Conservation (phyloP, 805 yeast genomes). For the Scheffersomyces amazonensis region DNA sequence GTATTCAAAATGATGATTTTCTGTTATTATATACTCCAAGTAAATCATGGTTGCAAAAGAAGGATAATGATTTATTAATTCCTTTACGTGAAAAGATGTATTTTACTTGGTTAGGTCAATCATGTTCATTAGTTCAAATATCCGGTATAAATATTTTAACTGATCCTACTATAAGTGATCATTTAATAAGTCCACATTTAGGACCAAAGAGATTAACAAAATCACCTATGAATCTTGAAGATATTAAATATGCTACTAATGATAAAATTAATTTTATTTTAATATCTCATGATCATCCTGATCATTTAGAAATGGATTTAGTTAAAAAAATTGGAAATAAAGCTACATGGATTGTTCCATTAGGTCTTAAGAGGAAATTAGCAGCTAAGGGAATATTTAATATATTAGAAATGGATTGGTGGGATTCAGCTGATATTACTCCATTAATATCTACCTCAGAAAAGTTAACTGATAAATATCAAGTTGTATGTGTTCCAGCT, state of each 20-base stretch:
- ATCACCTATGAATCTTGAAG: conserved; percentile 64
- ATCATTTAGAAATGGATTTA: conserved; percentile 74
- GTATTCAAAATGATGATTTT: conserved; percentile 18
- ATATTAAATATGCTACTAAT: conserved; percentile 50
- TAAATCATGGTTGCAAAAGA: neutral
- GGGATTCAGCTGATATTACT: conserved; percentile 54
- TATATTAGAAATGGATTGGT: conserved; percentile 85
- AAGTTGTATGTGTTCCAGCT: conserved; percentile 86
- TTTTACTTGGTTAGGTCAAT: conserved; percentile 92
- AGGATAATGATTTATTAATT: conserved; percentile 3
- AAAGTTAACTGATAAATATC: conserved; percentile 51
- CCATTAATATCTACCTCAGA: conserved; percentile 34
- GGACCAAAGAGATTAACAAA: conserved; percentile 87
- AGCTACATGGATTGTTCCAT: conserved; percentile 82
- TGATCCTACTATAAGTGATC: conserved; percentile 77
- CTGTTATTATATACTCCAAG: conserved; percentile 7
- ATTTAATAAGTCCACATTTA: conserved; percentile 54
- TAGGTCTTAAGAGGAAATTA: conserved; percentile 65
- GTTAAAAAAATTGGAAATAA: conserved; percentile 50
- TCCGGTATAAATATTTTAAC: conserved; percentile 74
- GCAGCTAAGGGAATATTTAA: conserved; percentile 57
- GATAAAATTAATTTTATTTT: conserved; percentile 63
- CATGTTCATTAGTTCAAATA: conserved; percentile 73
- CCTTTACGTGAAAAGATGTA: conserved; percentile 51
- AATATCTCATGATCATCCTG: conserved; percentile 95